Evolutionary conservation across 768 basidiomycete genomes (phyloP), one percentile per base, ranked within the genome.

Genomic region (Mycena epipterygia): DNA sequence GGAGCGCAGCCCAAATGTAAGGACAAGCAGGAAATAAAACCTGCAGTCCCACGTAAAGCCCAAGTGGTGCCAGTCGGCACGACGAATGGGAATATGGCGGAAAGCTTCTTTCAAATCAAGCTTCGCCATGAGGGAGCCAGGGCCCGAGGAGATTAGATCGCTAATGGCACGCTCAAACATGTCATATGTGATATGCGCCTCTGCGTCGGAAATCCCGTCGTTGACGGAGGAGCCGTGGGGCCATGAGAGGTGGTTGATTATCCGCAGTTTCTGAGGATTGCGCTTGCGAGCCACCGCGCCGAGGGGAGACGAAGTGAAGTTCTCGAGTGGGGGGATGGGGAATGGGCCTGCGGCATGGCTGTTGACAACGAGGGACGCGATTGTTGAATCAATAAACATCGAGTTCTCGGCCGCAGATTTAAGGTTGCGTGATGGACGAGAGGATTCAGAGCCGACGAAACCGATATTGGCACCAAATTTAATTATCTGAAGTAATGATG

Each of bases 31-130:
- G 41, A 78, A 77, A 62, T 80, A 84, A 56, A 79, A 75, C 32
- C 55, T n/a, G 12, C 56, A 59, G 1, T 73, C 46, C 81, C 83
- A 83, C 27, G 72, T 55, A 48, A 79, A 79, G 9, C 84, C 80
- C 5, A 84, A 70, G 13, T 78, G 78, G 42, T 75, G 79, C 78
- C 79, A 80, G 64, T 84, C 82, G 0, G 57, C 64, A 0, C 67
- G 55, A 4, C 74, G 72, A 3, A 84, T 73, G 0, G 80, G 82
- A 33, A 84, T 79, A 48, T 83, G 83, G 25, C 76, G 74, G 66
- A 84, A 85, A 0, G 82, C 83, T 6, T 79, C 76, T 63, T 84
- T 84, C 3, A 71, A 33, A 21, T 56, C 32, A 2, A 56, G 35
- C 33, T 59, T 59, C 2, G 29, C 76, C 68, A 84, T 75, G 1